Percentiles rank a stretch among this genome's conserved stretches.
Conservation (phyloP, 257 asterid species). For the Petunia axillaris region DNA sequence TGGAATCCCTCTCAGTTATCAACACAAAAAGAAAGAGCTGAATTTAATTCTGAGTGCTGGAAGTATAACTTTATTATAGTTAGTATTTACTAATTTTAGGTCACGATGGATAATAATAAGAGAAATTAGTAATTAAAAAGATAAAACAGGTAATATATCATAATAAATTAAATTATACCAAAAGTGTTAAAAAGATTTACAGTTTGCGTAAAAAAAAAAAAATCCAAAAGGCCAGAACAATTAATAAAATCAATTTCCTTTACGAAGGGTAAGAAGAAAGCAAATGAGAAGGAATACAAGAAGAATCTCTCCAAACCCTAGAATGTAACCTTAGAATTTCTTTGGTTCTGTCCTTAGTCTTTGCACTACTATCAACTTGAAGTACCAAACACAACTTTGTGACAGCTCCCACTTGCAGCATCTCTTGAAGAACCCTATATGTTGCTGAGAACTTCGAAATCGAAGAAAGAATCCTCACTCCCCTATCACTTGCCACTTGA, state of each 20-base stretch:
- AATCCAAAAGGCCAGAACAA: not conserved
- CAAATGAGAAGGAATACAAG: constrained; percentile 63
- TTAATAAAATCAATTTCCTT: not conserved
- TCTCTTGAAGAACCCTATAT: constrained; percentile 59
- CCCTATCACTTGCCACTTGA: constrained; percentile 57
- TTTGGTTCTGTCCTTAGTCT: constrained; percentile 55
- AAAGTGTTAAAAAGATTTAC: not conserved
- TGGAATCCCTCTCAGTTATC: not conserved
- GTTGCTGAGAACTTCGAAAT: constrained; percentile 51
- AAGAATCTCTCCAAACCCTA: constrained; percentile 73
- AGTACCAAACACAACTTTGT: constrained; percentile 70
- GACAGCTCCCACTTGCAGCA: constrained; percentile 77
- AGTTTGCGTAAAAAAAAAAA: too few relatives aligned
- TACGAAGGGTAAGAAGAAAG: constrained; percentile 52
- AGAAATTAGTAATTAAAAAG: not conserved
- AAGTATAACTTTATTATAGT: not conserved
- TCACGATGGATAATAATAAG: too few relatives aligned
- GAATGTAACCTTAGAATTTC: constrained; percentile 60
- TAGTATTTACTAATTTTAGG: not conserved
- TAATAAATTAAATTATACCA: not conserved
- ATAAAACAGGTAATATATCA: not conserved
- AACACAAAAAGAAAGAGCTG: not conserved
- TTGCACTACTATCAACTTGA: constrained; percentile 52
- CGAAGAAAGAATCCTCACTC: constrained; percentile 57
- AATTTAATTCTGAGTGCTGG: not conserved